These are phyloP conservation scores for Tubosaeta sp. DNA, from an alignment of 768 basidiomycete species.

Conservation along the genomic window DNA sequence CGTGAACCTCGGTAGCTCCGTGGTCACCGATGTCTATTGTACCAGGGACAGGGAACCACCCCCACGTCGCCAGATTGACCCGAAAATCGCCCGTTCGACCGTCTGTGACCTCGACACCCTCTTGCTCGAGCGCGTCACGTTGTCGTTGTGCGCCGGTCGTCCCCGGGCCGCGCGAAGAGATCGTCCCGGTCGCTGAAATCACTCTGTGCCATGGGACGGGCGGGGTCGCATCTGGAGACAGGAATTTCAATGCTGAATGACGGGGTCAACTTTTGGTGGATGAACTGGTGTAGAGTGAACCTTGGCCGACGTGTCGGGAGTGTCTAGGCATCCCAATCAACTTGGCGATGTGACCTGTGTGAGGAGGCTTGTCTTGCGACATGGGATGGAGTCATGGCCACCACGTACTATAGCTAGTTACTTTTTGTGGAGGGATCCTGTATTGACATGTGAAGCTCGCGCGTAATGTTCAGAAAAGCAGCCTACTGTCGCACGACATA, in stretches of 20 bases:
- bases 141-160: slow-evolving; percentile 77
- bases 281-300: slow-evolving; percentile 32
- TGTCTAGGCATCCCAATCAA: slow-evolving; percentile 76
- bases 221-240: slow-evolving; percentile 53
- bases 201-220: slow-evolving; percentile 84
- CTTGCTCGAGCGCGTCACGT: slow-evolving; percentile 68
- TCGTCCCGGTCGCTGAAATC: slow-evolving; percentile 61
- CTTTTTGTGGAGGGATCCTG: slow-evolving; percentile 57
- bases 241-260: slow-evolving; percentile 67
- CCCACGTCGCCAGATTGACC: slow-evolving; percentile 53
- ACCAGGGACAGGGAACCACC: slow-evolving; percentile 59
- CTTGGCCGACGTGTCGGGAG: slow-evolving; percentile 80
- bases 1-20: not conserved
- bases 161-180: slow-evolving; percentile 81
- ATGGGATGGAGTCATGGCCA: slow-evolving; percentile 1
- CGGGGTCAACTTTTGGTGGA: not conserved
- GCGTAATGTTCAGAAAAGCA: not conserved
- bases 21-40: slow-evolving; percentile 19
- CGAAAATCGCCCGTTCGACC: slow-evolving; percentile 54
- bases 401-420: slow-evolving; percentile 69
- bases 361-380: not conserved
- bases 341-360: slow-evolving; percentile 76
- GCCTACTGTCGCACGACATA: slow-evolving; percentile 52
- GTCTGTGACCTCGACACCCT: slow-evolving; percentile 72
- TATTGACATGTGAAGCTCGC: not conserved